Evolutionary conservation across 495 filamentous ascomycete genomes (phyloP).

Genomic region (Hyaloscypha variabilis): DNA sequence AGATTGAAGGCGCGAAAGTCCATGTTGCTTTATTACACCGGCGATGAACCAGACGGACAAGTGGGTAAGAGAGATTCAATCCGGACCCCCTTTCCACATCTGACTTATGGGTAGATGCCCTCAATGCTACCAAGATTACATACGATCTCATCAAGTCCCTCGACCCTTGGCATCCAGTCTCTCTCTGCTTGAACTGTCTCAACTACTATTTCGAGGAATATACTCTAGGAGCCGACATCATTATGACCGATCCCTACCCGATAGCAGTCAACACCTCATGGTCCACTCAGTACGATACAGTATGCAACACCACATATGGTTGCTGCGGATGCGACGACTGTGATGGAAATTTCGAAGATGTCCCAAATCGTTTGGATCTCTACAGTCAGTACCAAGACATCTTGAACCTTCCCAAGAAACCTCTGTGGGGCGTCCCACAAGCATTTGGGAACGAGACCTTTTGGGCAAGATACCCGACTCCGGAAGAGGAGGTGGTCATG

Average conservation of each 20-base stretch:
- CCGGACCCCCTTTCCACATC: background rate
- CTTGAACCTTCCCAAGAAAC: conserved; percentile 50
- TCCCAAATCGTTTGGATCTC: conserved; percentile 52
- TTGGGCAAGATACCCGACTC: conserved; percentile 59
- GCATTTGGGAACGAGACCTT: conserved; percentile 63
- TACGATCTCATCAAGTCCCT: conserved; percentile 50
- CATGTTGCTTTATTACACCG: conserved; percentile 65
- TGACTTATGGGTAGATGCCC: conserved; percentile 48
- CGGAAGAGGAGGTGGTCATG: conserved; percentile 62
- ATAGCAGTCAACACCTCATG: conserved; percentile 58
- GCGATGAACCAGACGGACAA: conserved; percentile 69
- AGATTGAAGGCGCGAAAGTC: conserved; percentile 48
- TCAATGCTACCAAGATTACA: conserved; percentile 42
- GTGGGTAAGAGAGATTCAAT: conserved; percentile 1
- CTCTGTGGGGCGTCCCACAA: conserved; percentile 63
- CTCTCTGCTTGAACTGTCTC: conserved; percentile 66
- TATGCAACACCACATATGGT: conserved; percentile 66
- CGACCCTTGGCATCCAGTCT: conserved; percentile 70
- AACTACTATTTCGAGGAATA: conserved; percentile 69
- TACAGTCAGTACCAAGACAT: conserved; percentile 46
- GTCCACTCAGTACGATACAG: conserved; percentile 50
- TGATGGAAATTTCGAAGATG: conserved; percentile 54
- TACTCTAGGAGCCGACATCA: conserved; percentile 60
- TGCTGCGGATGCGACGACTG: conserved; percentile 76
- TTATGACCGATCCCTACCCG: conserved; percentile 68